A percentile compares a stretch with the other conserved stretches of the same genome.
Conservation (phyloP, 176 grass and related monocot species). For the Raddia guianensis region DNA sequence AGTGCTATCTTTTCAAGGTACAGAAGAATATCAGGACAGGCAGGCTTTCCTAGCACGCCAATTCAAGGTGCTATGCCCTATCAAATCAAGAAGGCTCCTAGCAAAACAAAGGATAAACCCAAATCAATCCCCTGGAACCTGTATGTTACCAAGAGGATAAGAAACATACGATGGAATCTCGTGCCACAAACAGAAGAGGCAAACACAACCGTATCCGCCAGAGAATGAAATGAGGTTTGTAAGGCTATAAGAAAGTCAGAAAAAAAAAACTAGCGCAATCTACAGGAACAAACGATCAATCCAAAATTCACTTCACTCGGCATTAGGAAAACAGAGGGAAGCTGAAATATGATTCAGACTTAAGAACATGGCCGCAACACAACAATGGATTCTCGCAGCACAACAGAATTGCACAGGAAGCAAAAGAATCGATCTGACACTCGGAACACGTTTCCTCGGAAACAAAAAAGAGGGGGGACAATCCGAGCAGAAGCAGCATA, state of each 20-base stretch:
- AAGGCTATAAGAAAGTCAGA: not conserved
- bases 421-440: not conserved
- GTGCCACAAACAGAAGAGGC: not conserved
- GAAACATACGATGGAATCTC: not conserved
- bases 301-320: not conserved
- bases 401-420: not conserved
- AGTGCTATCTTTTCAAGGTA: not conserved
- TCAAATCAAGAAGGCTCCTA: not conserved
- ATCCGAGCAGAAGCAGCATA: not conserved
- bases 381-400: not conserved
- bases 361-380: constrained; percentile 10
- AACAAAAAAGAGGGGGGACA: not conserved
- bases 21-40: not conserved
- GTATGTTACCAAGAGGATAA: not conserved
- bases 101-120: not conserved
- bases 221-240: not conserved
- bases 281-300: not conserved
- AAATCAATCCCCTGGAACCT: not conserved
- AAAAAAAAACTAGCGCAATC: not conserved
- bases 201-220: not conserved
- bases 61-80: not conserved
- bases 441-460: not conserved
- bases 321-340: not conserved
- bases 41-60: not conserved
- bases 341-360: constrained; percentile 5